phyloP scores from a whole-genome alignment of 805 yeast genomes.

The Monosporozyma aerobia region DNA sequence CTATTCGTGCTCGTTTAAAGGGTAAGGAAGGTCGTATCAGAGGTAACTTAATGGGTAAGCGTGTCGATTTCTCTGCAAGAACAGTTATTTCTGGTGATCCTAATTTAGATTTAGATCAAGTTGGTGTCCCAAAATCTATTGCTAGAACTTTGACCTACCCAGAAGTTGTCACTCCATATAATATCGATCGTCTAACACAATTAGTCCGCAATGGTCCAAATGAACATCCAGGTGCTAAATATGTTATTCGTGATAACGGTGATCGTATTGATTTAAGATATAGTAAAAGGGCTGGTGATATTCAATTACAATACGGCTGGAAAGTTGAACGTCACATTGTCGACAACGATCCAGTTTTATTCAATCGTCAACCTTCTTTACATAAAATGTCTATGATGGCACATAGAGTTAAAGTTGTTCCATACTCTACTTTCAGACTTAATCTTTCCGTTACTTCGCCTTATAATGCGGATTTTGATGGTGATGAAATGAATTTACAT shows the following conservation, averaged over 20 bases:
- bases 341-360: conserved; percentile 95
- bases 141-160: conserved; percentile 95
- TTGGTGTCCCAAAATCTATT: conserved; percentile 95
- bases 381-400: conserved; percentile 99
- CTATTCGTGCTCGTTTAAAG: conserved; percentile 98
- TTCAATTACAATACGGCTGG: conserved; percentile 97
- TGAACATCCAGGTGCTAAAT: conserved; percentile 99
- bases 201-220: conserved; percentile 96
- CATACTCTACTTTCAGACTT: conserved; percentile 93
- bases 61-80: conserved; percentile 98
- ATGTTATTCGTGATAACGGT: conserved; percentile 96
- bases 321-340: conserved; percentile 96
- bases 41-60: conserved; percentile 98
- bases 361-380: conserved; percentile 98
- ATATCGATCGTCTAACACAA: conserved; percentile 87
- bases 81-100: conserved; percentile 99
- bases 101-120: conserved; percentile 92
- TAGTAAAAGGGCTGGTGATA: conserved; percentile 97
- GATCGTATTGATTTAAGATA: conserved; percentile 96
- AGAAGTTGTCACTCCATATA: conserved; percentile 95
- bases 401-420: conserved; percentile 97
- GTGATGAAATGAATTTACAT: conserved; percentile 99
- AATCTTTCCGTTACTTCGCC: conserved; percentile 97
- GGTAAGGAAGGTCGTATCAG: conserved; percentile 99
- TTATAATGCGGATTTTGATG: conserved; percentile 99